A percentile compares a stretch with the other conserved stretches of the same genome.
Conservation (phyloP, 2,329 filamentous ascomycete species). For the Westerdykella sp. region DNA sequence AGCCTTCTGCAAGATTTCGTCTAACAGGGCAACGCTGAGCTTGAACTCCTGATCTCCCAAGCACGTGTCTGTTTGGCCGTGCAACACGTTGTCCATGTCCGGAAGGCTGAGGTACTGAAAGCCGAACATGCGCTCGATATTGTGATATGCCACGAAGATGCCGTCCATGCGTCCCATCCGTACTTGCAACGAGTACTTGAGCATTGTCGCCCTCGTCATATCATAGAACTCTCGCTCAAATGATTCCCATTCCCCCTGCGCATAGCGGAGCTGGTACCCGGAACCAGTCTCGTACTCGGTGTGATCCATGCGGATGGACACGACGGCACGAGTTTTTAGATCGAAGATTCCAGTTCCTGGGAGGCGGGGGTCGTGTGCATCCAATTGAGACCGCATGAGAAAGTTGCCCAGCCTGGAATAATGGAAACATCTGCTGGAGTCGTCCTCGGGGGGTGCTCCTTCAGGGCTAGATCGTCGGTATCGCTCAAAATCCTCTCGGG, state of each 20-base stretch:
- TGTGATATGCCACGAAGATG: slow-evolving; percentile 95
- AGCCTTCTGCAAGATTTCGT: slow-evolving; percentile 70
- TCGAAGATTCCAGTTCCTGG: slow-evolving; percentile 94
- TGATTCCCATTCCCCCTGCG: slow-evolving; percentile 76
- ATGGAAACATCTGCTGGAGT: slow-evolving; percentile 56
- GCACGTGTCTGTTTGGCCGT: slow-evolving; percentile 61
- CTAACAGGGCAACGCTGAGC: slow-evolving; percentile 70
- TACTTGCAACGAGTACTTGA: slow-evolving; percentile 95
- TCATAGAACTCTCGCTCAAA: slow-evolving; percentile 95
- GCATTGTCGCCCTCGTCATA: slow-evolving; percentile 88
- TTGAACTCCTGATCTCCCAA: slow-evolving; percentile 83
- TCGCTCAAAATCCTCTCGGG: slow-evolving; percentile 76
- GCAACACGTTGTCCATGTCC: slow-evolving; percentile 88
- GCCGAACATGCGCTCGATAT: slow-evolving; percentile 89
- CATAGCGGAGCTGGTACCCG: slow-evolving; percentile 78
- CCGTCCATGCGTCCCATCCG: slow-evolving; percentile 98
- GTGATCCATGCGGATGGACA: slow-evolving; percentile 86
- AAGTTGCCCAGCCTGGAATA: slow-evolving; percentile 84
- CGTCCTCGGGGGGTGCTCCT: slow-evolving; percentile 66
- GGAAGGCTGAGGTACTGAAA: slow-evolving; percentile 86
- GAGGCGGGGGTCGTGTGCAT: slow-evolving; percentile 78
- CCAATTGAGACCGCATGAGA: slow-evolving; percentile 89
- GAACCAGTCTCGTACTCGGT: slow-evolving; percentile 63
- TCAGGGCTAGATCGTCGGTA: slow-evolving; percentile 56
- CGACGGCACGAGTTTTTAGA: slow-evolving; percentile 86